Percentiles rank a stretch among this genome's conserved stretches.
phyloP scores from a whole-genome alignment of 768 basidiomycete species.

The Rhodotorula babjevae region DNA sequence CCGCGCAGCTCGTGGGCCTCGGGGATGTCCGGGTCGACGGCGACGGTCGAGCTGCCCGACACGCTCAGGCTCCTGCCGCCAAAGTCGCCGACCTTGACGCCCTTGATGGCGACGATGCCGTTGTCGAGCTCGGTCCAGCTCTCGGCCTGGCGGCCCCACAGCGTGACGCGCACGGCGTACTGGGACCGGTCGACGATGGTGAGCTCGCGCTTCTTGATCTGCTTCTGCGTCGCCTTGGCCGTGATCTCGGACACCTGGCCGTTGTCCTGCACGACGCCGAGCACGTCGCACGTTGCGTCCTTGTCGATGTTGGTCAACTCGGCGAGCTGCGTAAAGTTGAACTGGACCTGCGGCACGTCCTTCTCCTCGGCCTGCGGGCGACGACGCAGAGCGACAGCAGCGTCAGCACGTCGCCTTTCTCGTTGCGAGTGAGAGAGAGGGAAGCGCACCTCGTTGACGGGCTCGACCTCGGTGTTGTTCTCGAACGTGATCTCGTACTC shows the following conservation, averaged over 20 bases:
- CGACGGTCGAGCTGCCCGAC: constrained; percentile 72
- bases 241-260: constrained; percentile 65
- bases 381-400: too few species aligned
- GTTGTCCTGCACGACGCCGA: constrained; percentile 77
- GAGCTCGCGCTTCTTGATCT: constrained; percentile 86
- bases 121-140: constrained; percentile 46
- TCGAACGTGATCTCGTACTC: constrained; percentile 92
- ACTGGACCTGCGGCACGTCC: constrained; percentile 75
- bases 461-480: constrained; percentile 73
- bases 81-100: constrained; percentile 87
- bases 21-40: constrained; percentile 84
- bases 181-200: constrained; percentile 77
- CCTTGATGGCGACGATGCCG: constrained; percentile 83
- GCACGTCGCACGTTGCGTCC: constrained; percentile 77
- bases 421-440: neutral
- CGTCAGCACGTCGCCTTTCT: too few species aligned
- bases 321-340: constrained; percentile 67
- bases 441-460: constrained; percentile 51
- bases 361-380: constrained; percentile 59
- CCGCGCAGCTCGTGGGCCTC: constrained; percentile 80
- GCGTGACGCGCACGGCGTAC: constrained; percentile 72
- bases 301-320: constrained; percentile 63
- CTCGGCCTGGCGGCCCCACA: constrained; percentile 96
- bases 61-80: constrained; percentile 81
- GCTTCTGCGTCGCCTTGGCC: constrained; percentile 66